phyloP scores from a whole-genome alignment of 352 stramenopile genomes.

The Phytophthora citricola region DNA sequence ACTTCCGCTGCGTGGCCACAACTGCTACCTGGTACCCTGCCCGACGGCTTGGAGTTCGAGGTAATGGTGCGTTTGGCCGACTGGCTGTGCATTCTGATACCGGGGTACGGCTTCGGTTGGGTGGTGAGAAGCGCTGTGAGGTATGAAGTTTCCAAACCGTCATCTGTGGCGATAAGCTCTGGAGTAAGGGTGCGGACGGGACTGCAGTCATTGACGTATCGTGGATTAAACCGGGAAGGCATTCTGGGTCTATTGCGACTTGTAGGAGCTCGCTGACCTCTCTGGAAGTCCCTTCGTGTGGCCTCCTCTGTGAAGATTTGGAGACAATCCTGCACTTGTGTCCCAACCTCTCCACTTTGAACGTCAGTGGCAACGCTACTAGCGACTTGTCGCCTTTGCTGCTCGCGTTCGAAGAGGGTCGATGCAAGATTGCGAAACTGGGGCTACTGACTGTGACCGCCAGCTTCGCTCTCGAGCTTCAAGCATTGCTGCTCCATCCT shows the following conservation, averaged over 20 bases:
- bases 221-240: slow-evolving; percentile 25
- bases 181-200: slow-evolving; percentile 1
- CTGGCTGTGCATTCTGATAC: slow-evolving; percentile 46
- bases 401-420: slow-evolving; percentile 7
- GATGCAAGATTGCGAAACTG: slow-evolving; percentile 25
- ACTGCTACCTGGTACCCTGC: slow-evolving; percentile 1
- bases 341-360: slow-evolving; percentile 32
- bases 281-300: slow-evolving; percentile 29
- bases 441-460: slow-evolving; percentile 25
- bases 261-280: slow-evolving; percentile 20
- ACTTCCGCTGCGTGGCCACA: slow-evolving; percentile 25
- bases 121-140: slow-evolving; percentile 27
- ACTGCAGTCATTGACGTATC: slow-evolving; percentile 31
- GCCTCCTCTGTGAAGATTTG: slow-evolving; percentile 22
- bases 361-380: slow-evolving; percentile 21
- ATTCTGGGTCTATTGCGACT: slow-evolving; percentile 17
- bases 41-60: slow-evolving; percentile 40
- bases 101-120: slow-evolving; percentile 46
- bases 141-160: slow-evolving; percentile 11
- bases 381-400: slow-evolving; percentile 26
- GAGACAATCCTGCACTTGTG: slow-evolving; percentile 25
- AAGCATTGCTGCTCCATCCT: slow-evolving; percentile 12
- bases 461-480: neutral
- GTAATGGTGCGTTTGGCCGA: slow-evolving; percentile 29
- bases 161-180: neutral